Base-by-base conservation (phyloP, 257 asterid genomes). In the Thymus quinquecostatus region DNA sequence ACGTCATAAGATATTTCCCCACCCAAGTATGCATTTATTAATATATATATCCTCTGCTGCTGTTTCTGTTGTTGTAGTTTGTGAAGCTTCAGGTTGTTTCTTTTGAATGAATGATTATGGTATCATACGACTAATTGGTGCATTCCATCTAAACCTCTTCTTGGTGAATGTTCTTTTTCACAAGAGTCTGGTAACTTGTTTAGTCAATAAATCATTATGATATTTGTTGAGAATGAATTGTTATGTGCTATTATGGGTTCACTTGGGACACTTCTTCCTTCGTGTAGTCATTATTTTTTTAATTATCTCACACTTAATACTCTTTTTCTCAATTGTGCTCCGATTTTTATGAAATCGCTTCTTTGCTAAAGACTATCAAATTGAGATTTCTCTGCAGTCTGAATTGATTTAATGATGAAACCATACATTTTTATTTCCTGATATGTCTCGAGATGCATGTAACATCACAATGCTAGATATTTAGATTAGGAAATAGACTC, bases 1-100 rank as follows among this genome's bases (percentile, higher is more conserved):
- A 94, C 79, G 82, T 91, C 75, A 88, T 94, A 61, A 86, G 99
- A 80, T 92, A 94, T 87, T 88, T 94, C 81, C 98, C 99, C 10
- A 94, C 98, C 65, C 97, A 94, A 98, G 98, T 88, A 71, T 38
- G 32, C 54, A 21, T 78, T 70, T 68, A 58, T 6, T 27, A 8
- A 21, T 21, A 21, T 21, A 21, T 21, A 21, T 21, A 21, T 21
- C 21, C 21, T 21, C 21, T 21, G 41, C 6, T 58, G 47, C 40
- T 54, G 8, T 44, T 2, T 50, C 54, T 9, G 68, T 48, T n/a
- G 5, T 54, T 66, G 34, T 68, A 53, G 44, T 21, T 55, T 53
- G 6, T 38, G 53, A 10, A 50, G 48, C 32, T 28, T 66, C 36
- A 12, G 8, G 1, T 6, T 11, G 45, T 62, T 44, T 64, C 28